These are phyloP conservation scores for Diplodia intermedia DNA, from an alignment of 2,329 filamentous ascomycete genomes.

Conservation along the genomic window DNA sequence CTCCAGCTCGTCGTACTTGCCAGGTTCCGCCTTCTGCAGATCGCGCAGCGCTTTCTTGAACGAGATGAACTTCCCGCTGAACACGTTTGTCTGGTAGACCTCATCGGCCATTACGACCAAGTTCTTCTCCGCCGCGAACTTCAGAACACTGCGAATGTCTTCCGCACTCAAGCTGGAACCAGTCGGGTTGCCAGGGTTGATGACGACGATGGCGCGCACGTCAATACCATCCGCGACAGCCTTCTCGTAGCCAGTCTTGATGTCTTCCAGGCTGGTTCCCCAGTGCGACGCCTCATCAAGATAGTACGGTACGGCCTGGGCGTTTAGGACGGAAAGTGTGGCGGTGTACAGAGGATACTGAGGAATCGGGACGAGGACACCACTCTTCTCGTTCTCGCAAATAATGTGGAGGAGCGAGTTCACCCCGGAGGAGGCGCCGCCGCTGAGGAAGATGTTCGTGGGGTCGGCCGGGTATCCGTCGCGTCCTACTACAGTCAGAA, in stretches of 20 bases:
- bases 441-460: slow-evolving; percentile 86
- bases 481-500: slow-evolving; percentile 62
- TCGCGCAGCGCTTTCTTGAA: slow-evolving; percentile 90
- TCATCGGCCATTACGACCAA: slow-evolving; percentile 94
- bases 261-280: slow-evolving; percentile 84
- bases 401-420: slow-evolving; percentile 92
- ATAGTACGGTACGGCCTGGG: slow-evolving; percentile 89
- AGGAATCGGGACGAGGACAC: slow-evolving; percentile 91
- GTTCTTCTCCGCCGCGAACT: slow-evolving; percentile 83
- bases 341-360: slow-evolving; percentile 99
- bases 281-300: slow-evolving; percentile 86
- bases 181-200: slow-evolving; percentile 98
- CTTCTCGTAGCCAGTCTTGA: slow-evolving; percentile 74
- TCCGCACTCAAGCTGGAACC: slow-evolving; percentile 81
- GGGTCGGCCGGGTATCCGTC: slow-evolving; percentile 87
- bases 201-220: slow-evolving; percentile 91
- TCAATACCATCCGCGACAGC: slow-evolving; percentile 80
- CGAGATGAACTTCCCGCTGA: slow-evolving; percentile 89
- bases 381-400: slow-evolving; percentile 76
- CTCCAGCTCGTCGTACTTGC: slow-evolving; percentile 83
- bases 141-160: slow-evolving; percentile 83
- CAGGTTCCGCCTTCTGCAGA: slow-evolving; percentile 72
- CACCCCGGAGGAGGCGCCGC: slow-evolving; percentile 90
- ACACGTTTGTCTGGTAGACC: slow-evolving; percentile 99
- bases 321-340: slow-evolving; percentile 83